Conservation (phyloP, 2,329 filamentous ascomycete genomes). For the Aspergillus fumigatiaffinis region DNA sequence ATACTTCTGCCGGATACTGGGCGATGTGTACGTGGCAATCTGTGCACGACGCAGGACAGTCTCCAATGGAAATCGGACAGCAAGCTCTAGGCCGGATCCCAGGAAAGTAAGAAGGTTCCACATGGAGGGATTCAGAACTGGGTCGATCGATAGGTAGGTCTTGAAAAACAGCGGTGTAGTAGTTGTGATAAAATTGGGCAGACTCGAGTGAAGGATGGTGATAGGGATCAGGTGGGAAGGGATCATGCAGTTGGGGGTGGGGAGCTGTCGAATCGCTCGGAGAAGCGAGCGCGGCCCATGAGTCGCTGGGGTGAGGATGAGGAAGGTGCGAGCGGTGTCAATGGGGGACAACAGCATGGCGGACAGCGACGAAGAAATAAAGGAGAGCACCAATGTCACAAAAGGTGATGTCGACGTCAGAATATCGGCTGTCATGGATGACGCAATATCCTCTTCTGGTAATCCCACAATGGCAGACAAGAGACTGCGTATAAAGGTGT, state of each 20-base stretch:
- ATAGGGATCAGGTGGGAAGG: slow-evolving; percentile 68
- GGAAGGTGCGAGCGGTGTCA: slow-evolving; percentile 77
- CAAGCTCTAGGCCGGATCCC: slow-evolving; percentile 73
- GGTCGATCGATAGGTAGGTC: slow-evolving; percentile 78
- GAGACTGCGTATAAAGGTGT: slow-evolving; percentile 87
- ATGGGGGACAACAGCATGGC: slow-evolving; percentile 80
- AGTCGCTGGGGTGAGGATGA: slow-evolving; percentile 79
- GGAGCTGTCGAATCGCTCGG: slow-evolving; percentile 70
- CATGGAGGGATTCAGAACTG: slow-evolving; percentile 71
- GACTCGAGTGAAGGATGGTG: slow-evolving; percentile 79
- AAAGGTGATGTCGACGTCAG: slow-evolving; percentile 78
- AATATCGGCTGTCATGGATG: slow-evolving; percentile 62
- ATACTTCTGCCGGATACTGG: slow-evolving; percentile 43
- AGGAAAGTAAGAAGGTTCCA: slow-evolving; percentile 82
- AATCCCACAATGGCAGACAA: slow-evolving; percentile 88
- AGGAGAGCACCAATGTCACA: slow-evolving; percentile 71
- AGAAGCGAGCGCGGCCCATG: slow-evolving; percentile 73
- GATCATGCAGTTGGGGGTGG: slow-evolving; percentile 66
- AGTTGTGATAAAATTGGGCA: slow-evolving; percentile 78
- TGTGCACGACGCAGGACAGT: slow-evolving; percentile 88
- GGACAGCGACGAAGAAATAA: slow-evolving; percentile 63
- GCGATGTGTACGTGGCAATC: slow-evolving; percentile 63
- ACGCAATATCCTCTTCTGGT: slow-evolving; percentile 65
- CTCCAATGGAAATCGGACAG: slow-evolving; percentile 84
- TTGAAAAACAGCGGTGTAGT: slow-evolving; percentile 82